phyloP scores from a whole-genome alignment of 345 rosid species.

The Ceriops decandra region DNA sequence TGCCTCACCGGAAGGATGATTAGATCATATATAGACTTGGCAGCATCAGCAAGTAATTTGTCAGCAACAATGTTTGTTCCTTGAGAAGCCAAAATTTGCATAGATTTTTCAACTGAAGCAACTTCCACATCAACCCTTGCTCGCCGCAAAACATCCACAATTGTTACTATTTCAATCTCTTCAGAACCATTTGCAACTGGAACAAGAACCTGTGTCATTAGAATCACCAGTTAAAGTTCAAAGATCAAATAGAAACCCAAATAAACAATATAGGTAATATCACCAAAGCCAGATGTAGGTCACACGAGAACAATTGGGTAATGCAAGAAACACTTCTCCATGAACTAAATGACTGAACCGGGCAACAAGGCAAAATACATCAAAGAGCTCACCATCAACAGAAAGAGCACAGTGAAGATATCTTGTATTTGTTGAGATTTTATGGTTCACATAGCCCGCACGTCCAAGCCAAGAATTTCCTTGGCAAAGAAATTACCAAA shows the following conservation, averaged over 20 bases:
- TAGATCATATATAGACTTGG: slow-evolving; percentile 55
- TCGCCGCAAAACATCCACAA: slow-evolving; percentile 67
- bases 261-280: background rate
- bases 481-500: background rate
- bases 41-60: slow-evolving; percentile 58
- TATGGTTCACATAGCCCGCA: background rate
- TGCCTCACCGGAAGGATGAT: slow-evolving; percentile 79
- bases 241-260: background rate
- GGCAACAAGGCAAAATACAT: no score
- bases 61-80: slow-evolving; percentile 79
- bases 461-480: background rate
- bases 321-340: no score
- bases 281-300: background rate
- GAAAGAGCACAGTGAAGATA: no score
- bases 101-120: slow-evolving; percentile 72
- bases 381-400: no score
- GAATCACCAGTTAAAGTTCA: background rate
- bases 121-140: slow-evolving; percentile 78
- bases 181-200: slow-evolving; percentile 88
- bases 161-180: slow-evolving; percentile 67
- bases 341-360: no score
- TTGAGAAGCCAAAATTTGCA: slow-evolving; percentile 57
- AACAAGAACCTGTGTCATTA: slow-evolving; percentile 60
- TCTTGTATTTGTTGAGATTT: no score
- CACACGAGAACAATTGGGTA: no score